These are phyloP conservation scores for Gastrodia elata DNA, from an alignment of 106 monocot genomes.

Conservation along the genomic window DNA sequence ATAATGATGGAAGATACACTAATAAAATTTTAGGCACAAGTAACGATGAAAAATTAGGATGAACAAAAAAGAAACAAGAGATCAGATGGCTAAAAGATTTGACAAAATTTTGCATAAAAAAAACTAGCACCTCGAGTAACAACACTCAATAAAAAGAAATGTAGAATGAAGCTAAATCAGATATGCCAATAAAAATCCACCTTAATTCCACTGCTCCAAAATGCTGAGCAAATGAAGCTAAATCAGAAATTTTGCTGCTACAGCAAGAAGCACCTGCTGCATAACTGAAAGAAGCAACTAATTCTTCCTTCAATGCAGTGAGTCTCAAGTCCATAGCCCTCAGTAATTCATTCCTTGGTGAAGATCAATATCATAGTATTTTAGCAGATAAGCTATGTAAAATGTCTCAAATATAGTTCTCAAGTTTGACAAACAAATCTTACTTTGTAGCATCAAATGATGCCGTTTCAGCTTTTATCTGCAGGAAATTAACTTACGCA, in stretches of 20 bases:
- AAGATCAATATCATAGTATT: background rate
- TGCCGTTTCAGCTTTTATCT: slow-evolving; percentile 42
- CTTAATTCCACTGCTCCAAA: slow-evolving; percentile 66
- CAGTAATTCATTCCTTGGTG: slow-evolving; percentile 68
- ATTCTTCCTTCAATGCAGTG: slow-evolving; percentile 53
- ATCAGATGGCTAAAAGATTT: background rate
- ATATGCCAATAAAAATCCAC: slow-evolving; percentile 23
- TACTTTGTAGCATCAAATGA: slow-evolving; percentile 86
- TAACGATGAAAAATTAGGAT: background rate
- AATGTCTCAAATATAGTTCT: background rate
- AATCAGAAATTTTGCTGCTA: slow-evolving; percentile 38
- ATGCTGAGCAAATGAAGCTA: slow-evolving; percentile 58
- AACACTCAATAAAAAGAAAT: background rate
- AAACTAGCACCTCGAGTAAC: background rate
- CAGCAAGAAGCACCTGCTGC: slow-evolving; percentile 45
- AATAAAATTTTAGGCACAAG: background rate
- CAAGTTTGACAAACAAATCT: slow-evolving; percentile 5
- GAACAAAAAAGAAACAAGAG: background rate
- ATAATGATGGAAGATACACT: background rate
- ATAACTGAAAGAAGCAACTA: slow-evolving; percentile 30
- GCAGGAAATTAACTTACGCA: slow-evolving; percentile 10
- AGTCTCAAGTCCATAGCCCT: slow-evolving; percentile 70
- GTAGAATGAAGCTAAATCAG: background rate
- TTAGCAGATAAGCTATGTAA: background rate
- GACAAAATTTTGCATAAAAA: background rate